Percentiles rank a stretch among this genome's conserved stretches.
phyloP scores from a whole-genome alignment of 768 basidiomycete genomes.

The Naganishia antarctica region DNA sequence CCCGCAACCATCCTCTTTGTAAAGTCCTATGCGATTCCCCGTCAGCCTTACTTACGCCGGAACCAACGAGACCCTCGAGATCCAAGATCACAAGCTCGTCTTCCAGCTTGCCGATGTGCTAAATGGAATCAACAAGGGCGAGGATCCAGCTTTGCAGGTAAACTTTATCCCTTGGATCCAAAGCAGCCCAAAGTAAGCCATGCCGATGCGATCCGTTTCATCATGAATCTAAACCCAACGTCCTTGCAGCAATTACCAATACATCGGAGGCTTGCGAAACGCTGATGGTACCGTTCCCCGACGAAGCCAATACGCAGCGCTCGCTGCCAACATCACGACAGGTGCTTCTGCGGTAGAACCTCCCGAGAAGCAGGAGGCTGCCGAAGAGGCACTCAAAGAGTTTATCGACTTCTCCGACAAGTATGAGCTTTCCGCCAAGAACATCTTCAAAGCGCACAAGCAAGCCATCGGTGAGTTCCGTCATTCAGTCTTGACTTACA shows the following conservation, averaged over 20 bases:
- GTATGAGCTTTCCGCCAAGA: constrained; percentile 27
- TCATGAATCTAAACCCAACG: neutral
- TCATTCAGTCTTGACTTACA: neutral
- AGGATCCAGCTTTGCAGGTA: constrained; percentile 31
- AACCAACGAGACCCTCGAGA: constrained; percentile 33
- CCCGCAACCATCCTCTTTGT: neutral
- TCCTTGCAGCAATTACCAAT: constrained; percentile 28
- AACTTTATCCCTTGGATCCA: constrained; percentile 37
- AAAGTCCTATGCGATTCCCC: constrained; percentile 34
- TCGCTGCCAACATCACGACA: constrained; percentile 22
- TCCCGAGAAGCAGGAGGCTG: constrained; percentile 25
- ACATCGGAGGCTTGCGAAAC: constrained; percentile 31
- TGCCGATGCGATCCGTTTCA: neutral
- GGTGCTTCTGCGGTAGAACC: constrained; percentile 19
- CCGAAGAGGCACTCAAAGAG: constrained; percentile 23
- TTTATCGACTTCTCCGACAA: constrained; percentile 28
- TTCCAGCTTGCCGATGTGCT: constrained; percentile 33
- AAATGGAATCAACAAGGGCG: constrained; percentile 29
- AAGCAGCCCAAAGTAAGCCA: constrained; percentile 23
- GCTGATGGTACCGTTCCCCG: constrained; percentile 34
- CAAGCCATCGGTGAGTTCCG: constrained; percentile 31
- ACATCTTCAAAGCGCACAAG: constrained; percentile 36
- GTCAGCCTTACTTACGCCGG: constrained; percentile 29
- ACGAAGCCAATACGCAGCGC: constrained; percentile 29
- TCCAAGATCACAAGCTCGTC: constrained; percentile 33